Percentiles rank a stretch among this genome's conserved stretches.
Conservation (phyloP, 169 alveolate genomes). For the Sarcocystis neurona region DNA sequence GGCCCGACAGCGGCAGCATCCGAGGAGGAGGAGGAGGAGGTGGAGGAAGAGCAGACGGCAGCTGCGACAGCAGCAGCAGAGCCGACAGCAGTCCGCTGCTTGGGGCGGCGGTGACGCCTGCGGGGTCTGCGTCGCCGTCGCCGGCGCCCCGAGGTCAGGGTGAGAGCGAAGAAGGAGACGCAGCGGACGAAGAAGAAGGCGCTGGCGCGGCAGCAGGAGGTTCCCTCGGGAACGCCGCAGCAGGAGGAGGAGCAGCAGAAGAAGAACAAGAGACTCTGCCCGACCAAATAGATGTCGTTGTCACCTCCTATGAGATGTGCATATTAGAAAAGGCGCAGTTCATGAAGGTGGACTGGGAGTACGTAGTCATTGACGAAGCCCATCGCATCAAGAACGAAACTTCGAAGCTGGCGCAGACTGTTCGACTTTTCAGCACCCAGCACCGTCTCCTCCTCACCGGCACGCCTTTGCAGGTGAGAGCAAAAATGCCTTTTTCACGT, state of each 20-base stretch:
- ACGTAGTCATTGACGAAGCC: slow-evolving; percentile 98
- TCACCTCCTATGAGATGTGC: slow-evolving; percentile 89
- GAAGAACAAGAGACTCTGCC: slow-evolving; percentile 71
- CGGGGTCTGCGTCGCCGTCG: background rate
- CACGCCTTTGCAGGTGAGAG: slow-evolving; percentile 68
- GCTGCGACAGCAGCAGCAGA: too few relatives aligned
- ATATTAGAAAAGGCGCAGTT: slow-evolving; percentile 86
- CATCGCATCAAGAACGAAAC: slow-evolving; percentile 97
- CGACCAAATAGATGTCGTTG: slow-evolving; percentile 81
- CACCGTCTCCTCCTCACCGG: slow-evolving; percentile 97
- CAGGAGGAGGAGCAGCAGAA: background rate
- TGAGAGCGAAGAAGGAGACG: background rate
- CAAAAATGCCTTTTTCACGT: too few relatives aligned
- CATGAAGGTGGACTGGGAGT: slow-evolving; percentile 90
- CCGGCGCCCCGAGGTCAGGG: background rate
- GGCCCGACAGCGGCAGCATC: background rate
- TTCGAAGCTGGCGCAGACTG: slow-evolving; percentile 91
- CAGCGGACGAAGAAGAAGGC: background rate
- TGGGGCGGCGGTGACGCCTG: background rate
- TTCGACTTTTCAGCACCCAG: slow-evolving; percentile 84
- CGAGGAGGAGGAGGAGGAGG: background rate
- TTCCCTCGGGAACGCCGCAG: background rate
- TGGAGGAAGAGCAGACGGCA: background rate
- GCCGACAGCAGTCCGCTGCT: too few relatives aligned
- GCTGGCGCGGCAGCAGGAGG: background rate